Conservation (phyloP, 2,329 filamentous ascomycete species). For the Thielaviopsis euricoi region DNA sequence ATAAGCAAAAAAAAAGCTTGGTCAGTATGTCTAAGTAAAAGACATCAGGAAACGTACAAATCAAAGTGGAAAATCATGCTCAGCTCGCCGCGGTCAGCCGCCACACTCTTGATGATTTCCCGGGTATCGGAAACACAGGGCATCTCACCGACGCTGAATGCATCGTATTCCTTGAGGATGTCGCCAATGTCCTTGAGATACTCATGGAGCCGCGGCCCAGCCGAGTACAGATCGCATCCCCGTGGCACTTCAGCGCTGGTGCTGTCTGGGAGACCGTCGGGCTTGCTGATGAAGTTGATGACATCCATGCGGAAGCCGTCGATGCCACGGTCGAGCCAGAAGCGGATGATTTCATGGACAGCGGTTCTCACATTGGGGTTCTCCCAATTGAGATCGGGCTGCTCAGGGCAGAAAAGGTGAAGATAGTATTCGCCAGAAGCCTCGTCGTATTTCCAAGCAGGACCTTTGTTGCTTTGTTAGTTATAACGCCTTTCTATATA, state of each 20-base stretch:
- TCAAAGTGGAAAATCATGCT: conserved; percentile 65
- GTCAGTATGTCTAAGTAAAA: background rate
- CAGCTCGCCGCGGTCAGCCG: conserved; percentile 39
- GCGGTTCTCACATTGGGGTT: conserved; percentile 46
- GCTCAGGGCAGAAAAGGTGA: conserved; percentile 51
- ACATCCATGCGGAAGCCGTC: conserved; percentile 53
- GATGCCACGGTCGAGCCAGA: conserved; percentile 55
- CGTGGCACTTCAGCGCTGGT: conserved; percentile 15
- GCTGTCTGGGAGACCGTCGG: conserved; percentile 36
- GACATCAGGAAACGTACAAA: conserved; percentile 23
- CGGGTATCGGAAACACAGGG: conserved; percentile 26
- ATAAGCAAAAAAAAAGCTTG: background rate
- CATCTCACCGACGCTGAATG: conserved; percentile 37
- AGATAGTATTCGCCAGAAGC: conserved; percentile 39
- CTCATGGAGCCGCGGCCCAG: conserved; percentile 32
- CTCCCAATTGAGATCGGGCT: conserved; percentile 69
- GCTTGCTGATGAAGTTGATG: conserved; percentile 51
- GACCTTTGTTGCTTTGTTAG: conserved; percentile 19
- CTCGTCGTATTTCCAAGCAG: conserved; percentile 33
- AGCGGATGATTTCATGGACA: conserved; percentile 52
- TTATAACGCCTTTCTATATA: background rate
- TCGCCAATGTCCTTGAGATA: conserved; percentile 28
- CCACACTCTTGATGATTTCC: conserved; percentile 32
- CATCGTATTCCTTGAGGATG: conserved; percentile 29
- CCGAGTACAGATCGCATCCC: conserved; percentile 32